A percentile compares a stretch with the other conserved stretches of the same genome.
Conservation (phyloP, 805 yeast genomes). For the Saccharomyces eubayanus region DNA sequence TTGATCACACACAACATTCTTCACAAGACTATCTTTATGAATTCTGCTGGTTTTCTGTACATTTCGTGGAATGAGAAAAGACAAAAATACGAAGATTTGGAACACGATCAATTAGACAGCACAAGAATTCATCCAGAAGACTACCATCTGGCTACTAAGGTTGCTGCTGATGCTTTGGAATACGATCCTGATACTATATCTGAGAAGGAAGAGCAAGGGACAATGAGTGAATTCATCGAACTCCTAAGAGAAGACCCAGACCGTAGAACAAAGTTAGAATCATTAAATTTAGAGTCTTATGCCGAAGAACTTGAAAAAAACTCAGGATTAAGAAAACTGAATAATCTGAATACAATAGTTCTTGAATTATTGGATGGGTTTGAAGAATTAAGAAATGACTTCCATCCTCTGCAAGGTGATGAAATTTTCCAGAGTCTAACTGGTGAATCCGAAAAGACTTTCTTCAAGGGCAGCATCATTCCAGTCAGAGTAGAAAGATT, state of each 20-base stretch:
- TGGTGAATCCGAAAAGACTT: slow-evolving; percentile 68
- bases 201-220: slow-evolving; percentile 39
- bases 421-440: slow-evolving; percentile 86
- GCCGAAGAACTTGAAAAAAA: slow-evolving; percentile 75
- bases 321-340: slow-evolving; percentile 30
- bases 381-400: slow-evolving; percentile 73
- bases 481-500: slow-evolving; percentile 63
- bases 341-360: slow-evolving; percentile 30
- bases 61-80: slow-evolving; percentile 55
- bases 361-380: slow-evolving; percentile 76
- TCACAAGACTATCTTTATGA: slow-evolving; percentile 75
- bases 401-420: slow-evolving; percentile 52
- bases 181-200: slow-evolving; percentile 88
- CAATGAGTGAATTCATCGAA: slow-evolving; percentile 33
- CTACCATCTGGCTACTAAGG: slow-evolving; percentile 88
- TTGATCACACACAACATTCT: slow-evolving; percentile 73
- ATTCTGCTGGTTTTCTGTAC: slow-evolving; percentile 83
- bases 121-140: slow-evolving; percentile 98
- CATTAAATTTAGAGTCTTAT: slow-evolving; percentile 80
- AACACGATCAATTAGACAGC: slow-evolving; percentile 78
- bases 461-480: slow-evolving; percentile 59
- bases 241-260: slow-evolving; percentile 52
- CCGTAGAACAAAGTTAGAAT: slow-evolving; percentile 81
- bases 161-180: slow-evolving; percentile 97
- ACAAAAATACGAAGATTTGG: slow-evolving; percentile 39